These are phyloP conservation scores for Camellia japonica DNA, from an alignment of 148 eudicot species.

Conservation along the genomic window DNA sequence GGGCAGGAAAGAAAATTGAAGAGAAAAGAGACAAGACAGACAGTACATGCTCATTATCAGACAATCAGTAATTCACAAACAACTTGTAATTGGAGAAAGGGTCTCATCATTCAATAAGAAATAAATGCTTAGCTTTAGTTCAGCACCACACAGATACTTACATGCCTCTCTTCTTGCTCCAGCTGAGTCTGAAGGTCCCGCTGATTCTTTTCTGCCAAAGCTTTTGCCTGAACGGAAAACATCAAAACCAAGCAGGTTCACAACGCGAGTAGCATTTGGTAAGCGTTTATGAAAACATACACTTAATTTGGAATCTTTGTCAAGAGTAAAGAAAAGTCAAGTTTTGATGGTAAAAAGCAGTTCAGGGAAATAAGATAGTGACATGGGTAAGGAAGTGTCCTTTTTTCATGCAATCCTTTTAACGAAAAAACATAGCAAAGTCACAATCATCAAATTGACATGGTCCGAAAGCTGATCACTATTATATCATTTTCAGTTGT, in stretches of 20 bases:
- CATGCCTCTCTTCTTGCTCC: constrained; percentile 87
- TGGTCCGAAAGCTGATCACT: not conserved
- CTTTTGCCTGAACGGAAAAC: constrained; percentile 49
- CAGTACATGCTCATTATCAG: constrained; percentile 1
- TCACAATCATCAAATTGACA: not conserved
- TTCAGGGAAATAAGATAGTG: not conserved
- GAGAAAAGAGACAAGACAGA: not conserved
- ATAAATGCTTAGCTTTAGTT: not conserved
- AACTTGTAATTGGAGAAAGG: not conserved
- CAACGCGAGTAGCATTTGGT: not conserved
- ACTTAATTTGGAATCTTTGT: not conserved
- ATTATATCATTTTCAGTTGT: not conserved
- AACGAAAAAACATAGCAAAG: not conserved
- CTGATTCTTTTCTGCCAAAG: constrained; percentile 68
- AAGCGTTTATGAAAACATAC: constrained; percentile 1
- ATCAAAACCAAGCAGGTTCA: constrained; percentile 2
- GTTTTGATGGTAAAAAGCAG: not conserved
- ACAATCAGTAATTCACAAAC: not conserved
- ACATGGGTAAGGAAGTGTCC: not conserved
- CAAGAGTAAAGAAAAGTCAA: not conserved
- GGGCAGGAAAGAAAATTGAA: not conserved
- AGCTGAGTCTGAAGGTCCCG: constrained; percentile 68
- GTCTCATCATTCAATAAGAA: not conserved
- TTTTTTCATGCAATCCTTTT: not conserved
- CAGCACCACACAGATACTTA: constrained; percentile 31